phyloP scores from a whole-genome alignment of 176 grass and related monocot species.

The Dendrocalamus sinicus region DNA sequence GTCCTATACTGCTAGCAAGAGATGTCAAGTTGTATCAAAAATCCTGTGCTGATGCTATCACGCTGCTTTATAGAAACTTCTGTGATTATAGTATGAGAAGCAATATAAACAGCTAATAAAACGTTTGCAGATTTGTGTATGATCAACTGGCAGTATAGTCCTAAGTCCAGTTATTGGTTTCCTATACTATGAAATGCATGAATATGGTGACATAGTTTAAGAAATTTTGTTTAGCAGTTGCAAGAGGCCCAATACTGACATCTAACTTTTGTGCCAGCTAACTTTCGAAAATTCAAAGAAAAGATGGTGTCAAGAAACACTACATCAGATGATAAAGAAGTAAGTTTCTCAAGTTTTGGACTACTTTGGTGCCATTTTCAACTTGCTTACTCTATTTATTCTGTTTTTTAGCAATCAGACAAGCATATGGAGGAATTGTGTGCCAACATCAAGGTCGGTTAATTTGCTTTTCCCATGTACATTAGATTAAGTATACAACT shows the following conservation, averaged over 20 bases:
- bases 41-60: neutral
- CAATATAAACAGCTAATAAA: neutral
- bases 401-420: slow-evolving; percentile 51
- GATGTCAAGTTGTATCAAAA: neutral
- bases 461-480: slow-evolving; percentile 2
- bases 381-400: slow-evolving; percentile 7
- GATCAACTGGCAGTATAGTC: neutral
- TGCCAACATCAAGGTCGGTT: slow-evolving; percentile 77
- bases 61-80: neutral
- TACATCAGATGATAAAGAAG: slow-evolving; percentile 59
- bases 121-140: neutral
- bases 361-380: slow-evolving; percentile 4
- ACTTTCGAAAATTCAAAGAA: slow-evolving; percentile 93
- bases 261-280: slow-evolving; percentile 59
- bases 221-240: too few relatives aligned
- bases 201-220: neutral
- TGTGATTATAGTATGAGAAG: neutral
- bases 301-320: slow-evolving; percentile 71
- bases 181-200: neutral
- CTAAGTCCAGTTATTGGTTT: neutral
- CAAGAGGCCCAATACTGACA: neutral
- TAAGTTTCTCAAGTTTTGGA: slow-evolving; percentile 37
- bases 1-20: neutral
- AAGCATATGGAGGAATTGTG: slow-evolving; percentile 78
- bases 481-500: neutral